Evolutionary conservation across 169 alveolate genomes (phyloP), one percentile per base, ranked within the genome.

Genomic region (Eimeria nieschulzi): DNA sequence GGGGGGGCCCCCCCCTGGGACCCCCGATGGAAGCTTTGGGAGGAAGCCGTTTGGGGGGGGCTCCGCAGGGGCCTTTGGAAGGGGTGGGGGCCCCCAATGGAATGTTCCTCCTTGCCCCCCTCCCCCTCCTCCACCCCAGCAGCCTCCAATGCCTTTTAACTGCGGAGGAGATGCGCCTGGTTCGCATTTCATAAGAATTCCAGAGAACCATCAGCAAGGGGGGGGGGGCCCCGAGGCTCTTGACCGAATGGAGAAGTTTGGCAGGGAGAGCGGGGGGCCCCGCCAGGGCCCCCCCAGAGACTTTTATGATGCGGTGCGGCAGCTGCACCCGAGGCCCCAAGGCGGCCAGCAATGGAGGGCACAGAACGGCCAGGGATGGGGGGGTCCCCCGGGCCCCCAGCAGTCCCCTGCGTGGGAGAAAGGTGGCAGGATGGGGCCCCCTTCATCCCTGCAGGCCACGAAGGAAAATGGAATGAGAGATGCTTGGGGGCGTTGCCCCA

Each of bases 221-320:
- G 76, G 76, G 61, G 25, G 33, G 46, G 66, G 64, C n/a, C 55
- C 39, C 0, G 83, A 75, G 2, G 83, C 39, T 5, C 39, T 17
- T 23, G 21, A 23, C 13, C 83, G 33, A 0, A 9, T 75, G 12
- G 83, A 75, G 5, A 63, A 75, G 17, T 46, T 51, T 15, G 17
- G 51, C 23, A 25, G 55, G 21, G 83, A 51, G 7, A 39, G 66
- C 23, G 64, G 64, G 64, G 26, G 9, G 10, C 63, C 66, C 12
- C 83, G 83, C 21, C 83, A 75, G 39, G 83, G 83, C n/a, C 83
- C 83, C 66, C 83, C 83, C 15, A 59, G 83, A 46, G 83, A 75
- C 39, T 75, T 75, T 26, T 75, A 75, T 46, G 83, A 75, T n/a
- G 83, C 83, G 12, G 64, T 75, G n/a, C 23, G 39, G 25, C 83